These are phyloP conservation scores for Leptomonas seymouri DNA, from an alignment of 208 protist genomes.

Conservation along the genomic window DNA sequence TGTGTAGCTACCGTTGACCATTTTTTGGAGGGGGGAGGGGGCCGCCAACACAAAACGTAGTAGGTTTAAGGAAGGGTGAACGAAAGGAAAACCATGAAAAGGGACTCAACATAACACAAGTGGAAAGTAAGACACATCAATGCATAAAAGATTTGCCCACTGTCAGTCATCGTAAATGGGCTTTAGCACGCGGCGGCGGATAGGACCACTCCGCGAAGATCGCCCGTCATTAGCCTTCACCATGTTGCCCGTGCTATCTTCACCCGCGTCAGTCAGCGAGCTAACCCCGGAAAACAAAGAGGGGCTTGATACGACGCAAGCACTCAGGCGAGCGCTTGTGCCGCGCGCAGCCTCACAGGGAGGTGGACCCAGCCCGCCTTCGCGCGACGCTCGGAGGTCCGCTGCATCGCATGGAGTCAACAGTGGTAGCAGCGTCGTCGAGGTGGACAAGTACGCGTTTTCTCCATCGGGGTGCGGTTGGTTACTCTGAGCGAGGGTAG, in stretches of 20 bases:
- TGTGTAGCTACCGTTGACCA: no score
- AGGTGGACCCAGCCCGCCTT: neutral
- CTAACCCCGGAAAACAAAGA: neutral
- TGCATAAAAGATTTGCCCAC: neutral
- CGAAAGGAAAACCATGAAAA: no score
- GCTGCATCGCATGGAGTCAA: neutral
- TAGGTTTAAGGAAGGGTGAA: no score
- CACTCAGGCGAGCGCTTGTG: neutral
- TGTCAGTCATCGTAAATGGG: conserved; percentile 27
- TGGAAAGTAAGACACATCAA: no score
- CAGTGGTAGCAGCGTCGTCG: neutral
- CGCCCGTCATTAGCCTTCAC: neutral
- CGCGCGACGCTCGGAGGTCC: conserved; percentile 1
- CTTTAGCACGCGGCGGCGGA: conserved; percentile 15
- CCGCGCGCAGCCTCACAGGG: neutral
- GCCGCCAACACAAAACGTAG: no score
- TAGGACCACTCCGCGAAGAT: conserved; percentile 5
- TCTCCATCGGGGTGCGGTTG: neutral
- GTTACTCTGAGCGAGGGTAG: neutral
- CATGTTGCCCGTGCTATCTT: neutral
- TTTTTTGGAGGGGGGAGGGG: no score
- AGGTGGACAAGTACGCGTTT: neutral
- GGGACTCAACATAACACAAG: no score
- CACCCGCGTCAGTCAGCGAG: neutral
- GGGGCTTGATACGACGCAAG: neutral